These are phyloP conservation scores for Phaeosphaeriaceae sp. DNA, from an alignment of 2,329 filamentous ascomycete species.

Conservation along the genomic window DNA sequence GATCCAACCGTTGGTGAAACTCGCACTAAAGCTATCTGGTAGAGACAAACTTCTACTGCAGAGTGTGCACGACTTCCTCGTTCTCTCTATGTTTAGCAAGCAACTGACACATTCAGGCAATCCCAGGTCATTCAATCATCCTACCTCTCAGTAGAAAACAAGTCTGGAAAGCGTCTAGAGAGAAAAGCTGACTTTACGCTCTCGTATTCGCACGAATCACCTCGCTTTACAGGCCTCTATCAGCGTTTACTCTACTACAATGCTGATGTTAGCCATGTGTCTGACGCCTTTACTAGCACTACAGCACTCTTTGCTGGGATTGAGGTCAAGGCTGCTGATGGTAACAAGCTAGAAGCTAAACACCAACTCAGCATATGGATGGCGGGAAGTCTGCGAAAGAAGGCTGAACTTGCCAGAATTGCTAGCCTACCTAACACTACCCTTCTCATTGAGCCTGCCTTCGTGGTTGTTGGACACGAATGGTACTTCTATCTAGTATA, in stretches of 20 bases:
- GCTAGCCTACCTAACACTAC: slow-evolving; percentile 8
- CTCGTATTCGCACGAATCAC: too few relatives aligned
- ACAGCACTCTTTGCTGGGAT: slow-evolving; percentile 10
- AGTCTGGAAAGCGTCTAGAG: too few relatives aligned
- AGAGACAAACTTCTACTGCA: slow-evolving; percentile 11
- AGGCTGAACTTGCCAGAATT: slow-evolving; percentile 7
- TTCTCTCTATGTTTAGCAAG: too few relatives aligned
- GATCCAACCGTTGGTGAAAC: slow-evolving; percentile 10
- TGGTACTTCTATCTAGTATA: slow-evolving; percentile 15
- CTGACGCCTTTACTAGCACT: slow-evolving; percentile 1
- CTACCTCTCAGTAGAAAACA: too few relatives aligned
- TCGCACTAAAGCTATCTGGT: slow-evolving; percentile 10
- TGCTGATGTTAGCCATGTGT: too few relatives aligned
- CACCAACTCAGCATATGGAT: slow-evolving; percentile 13
- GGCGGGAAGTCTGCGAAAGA: slow-evolving; percentile 8
- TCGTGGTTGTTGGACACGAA: slow-evolving; percentile 13
- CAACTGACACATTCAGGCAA: too few relatives aligned
- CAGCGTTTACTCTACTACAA: too few relatives aligned
- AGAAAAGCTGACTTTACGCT: too few relatives aligned
- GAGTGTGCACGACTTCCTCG: background rate
- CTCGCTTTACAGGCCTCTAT: too few relatives aligned
- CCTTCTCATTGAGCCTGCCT: slow-evolving; percentile 14
- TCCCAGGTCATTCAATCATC: too few relatives aligned
- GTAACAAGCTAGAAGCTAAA: slow-evolving; percentile 12
- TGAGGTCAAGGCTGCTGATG: slow-evolving; percentile 10